These are phyloP conservation scores for Pseudonitzschia delicatissima DNA, from an alignment of 108 stramenopile species.

Conservation along the genomic window DNA sequence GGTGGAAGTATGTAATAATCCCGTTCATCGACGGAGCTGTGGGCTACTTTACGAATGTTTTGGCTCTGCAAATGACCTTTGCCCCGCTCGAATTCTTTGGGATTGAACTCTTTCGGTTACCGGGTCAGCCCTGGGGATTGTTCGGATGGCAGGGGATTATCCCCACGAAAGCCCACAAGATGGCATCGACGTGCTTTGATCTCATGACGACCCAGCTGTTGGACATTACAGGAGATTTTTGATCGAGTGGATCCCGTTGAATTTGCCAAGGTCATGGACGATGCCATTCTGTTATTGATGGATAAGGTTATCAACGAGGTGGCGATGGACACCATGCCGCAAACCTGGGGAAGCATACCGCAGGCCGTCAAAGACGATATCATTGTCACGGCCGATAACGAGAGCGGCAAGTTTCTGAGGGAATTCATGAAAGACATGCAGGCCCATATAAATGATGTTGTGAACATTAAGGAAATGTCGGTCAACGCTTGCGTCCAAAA, in stretches of 20 bases:
- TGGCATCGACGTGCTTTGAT: constrained; percentile 84
- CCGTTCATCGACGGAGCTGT: constrained; percentile 58
- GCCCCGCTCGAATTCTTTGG: constrained; percentile 88
- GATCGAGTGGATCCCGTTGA: constrained; percentile 71
- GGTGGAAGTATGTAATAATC: constrained; percentile 56
- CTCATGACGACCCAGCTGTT: constrained; percentile 88
- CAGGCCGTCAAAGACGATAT: constrained; percentile 79
- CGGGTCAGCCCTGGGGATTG: constrained; percentile 85
- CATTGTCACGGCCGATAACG: constrained; percentile 66
- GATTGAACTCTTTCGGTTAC: constrained; percentile 62
- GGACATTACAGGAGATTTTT: constrained; percentile 85
- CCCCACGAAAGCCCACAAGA: constrained; percentile 86
- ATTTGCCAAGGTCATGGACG: constrained; percentile 83
- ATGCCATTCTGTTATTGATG: constrained; percentile 75
- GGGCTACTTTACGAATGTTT: constrained; percentile 85
- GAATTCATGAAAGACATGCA: constrained; percentile 83
- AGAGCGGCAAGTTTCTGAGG: constrained; percentile 62
- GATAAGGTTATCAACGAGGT: constrained; percentile 84
- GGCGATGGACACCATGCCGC: constrained; percentile 79
- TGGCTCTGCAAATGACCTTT: constrained; percentile 92
- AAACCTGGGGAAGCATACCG: constrained; percentile 70
- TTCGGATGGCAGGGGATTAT: constrained; percentile 95
- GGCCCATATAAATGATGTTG: constrained; percentile 73
- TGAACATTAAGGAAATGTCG: constrained; percentile 89
- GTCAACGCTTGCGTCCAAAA: constrained; percentile 81